Percentiles rank a stretch among this genome's conserved stretches.
phyloP scores from a whole-genome alignment of 202 grass and related monocot genomes.

The Brachypodium distachyon region DNA sequence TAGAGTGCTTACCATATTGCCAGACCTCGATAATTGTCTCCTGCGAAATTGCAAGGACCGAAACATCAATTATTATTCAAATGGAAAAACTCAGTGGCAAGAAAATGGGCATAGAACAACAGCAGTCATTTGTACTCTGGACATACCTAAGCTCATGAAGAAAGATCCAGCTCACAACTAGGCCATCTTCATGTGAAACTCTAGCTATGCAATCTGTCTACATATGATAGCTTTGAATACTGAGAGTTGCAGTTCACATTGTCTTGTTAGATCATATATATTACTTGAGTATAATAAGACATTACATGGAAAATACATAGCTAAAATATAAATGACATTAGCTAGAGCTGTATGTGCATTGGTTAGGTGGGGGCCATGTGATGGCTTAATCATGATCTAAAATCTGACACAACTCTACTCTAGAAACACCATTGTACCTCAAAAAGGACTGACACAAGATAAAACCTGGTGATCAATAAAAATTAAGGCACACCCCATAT shows the following conservation, averaged over 20 bases:
- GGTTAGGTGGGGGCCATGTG: neutral
- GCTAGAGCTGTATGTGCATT: too few species aligned
- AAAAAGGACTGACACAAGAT: neutral
- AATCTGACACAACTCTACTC: neutral
- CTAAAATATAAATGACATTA: neutral
- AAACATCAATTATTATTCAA: neutral
- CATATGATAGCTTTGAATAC: neutral
- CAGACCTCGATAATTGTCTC: constrained; percentile 46
- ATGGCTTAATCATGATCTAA: neutral
- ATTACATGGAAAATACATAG: neutral
- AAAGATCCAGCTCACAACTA: constrained; percentile 69
- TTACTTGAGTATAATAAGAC: neutral
- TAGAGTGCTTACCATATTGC: constrained; percentile 41
- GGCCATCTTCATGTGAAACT: constrained; percentile 70
- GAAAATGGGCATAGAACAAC: neutral
- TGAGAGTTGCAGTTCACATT: neutral
- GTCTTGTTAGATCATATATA: neutral
- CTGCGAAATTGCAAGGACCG: constrained; percentile 32
- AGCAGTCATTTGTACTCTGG: neutral
- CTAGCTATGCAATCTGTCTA: constrained; percentile 99
- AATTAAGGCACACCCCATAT: neutral
- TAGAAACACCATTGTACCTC: neutral
- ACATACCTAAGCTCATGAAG: constrained; percentile 79
- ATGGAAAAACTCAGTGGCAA: neutral
- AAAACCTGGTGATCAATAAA: neutral